These are phyloP conservation scores for Ophiostoma ulmi DNA, from an alignment of 2,329 filamentous ascomycete genomes.

Conservation along the genomic window DNA sequence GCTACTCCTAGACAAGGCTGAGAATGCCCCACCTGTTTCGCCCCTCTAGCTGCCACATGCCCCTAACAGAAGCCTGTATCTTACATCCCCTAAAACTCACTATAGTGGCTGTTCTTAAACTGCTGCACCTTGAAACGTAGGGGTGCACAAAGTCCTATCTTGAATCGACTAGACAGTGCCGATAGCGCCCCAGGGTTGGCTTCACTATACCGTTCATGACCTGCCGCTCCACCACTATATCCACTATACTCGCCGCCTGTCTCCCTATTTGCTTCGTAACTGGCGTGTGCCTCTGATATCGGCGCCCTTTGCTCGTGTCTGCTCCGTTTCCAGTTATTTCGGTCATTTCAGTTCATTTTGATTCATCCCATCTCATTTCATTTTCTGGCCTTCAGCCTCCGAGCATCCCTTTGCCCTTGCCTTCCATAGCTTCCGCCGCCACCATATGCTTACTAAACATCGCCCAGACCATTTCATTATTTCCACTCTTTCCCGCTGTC, in stretches of 20 bases:
- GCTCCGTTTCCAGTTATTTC: neutral
- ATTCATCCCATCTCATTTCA: neutral
- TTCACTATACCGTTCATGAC: neutral
- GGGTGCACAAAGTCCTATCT: neutral
- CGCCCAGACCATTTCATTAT: neutral
- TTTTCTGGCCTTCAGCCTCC: neutral
- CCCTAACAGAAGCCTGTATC: neutral
- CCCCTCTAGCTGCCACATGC: conserved; percentile 6
- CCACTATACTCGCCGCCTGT: neutral
- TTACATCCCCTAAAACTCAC: neutral
- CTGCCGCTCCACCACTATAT: neutral
- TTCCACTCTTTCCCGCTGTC: neutral
- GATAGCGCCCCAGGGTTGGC: neutral
- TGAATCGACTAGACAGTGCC: neutral
- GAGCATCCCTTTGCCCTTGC: neutral
- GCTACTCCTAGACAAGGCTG: conserved; percentile 21
- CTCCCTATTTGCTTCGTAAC: neutral
- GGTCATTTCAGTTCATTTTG: neutral
- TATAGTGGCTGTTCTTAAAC: neutral
- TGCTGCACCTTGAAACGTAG: neutral
- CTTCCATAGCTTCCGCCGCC: neutral
- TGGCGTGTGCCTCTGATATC: neutral
- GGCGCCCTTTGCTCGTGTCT: neutral
- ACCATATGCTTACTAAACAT: neutral
- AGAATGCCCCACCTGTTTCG: conserved; percentile 17